phyloP scores from a whole-genome alignment of 495 filamentous ascomycete species.

The Hypoxylon lenormandii region DNA sequence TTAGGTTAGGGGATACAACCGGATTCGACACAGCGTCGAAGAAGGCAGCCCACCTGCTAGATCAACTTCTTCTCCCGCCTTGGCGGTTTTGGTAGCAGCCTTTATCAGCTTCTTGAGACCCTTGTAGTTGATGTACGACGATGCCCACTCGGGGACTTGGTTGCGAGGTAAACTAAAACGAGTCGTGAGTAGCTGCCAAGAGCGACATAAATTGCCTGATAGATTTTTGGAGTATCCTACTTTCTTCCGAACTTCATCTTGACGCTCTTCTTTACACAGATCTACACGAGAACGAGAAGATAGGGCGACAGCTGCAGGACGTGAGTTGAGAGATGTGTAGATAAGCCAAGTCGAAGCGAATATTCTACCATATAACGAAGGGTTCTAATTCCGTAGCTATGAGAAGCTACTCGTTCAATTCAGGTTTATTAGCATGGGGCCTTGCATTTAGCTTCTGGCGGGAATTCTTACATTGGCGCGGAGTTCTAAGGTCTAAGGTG shows the following conservation, averaged over 20 bases:
- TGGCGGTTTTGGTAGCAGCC: conserved; percentile 70
- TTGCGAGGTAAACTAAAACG: conserved; percentile 80
- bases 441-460: neutral
- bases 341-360: neutral
- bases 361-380: too few relatives aligned
- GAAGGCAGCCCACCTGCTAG: conserved; percentile 69
- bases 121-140: conserved; percentile 95
- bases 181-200: conserved; percentile 30
- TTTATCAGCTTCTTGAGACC: conserved; percentile 94
- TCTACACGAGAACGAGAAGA: conserved; percentile 6
- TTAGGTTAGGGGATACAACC: conserved; percentile 49
- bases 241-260: conserved; percentile 86
- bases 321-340: neutral
- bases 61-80: conserved; percentile 78
- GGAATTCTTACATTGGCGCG: conserved; percentile 7
- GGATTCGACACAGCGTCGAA: conserved; percentile 45
- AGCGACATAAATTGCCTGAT: neutral
- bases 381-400: neutral
- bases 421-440: conserved; percentile 12
- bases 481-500: neutral
- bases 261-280: conserved; percentile 8
- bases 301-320: neutral
- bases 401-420: conserved; percentile 9
- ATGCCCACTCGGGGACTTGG: conserved; percentile 95
- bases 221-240: conserved; percentile 48